A percentile compares a stretch with the other conserved stretches of the same genome.
These are phyloP conservation scores for Aspergillus campestris DNA, from an alignment of 495 filamentous ascomycete species.

Conservation along the genomic window DNA sequence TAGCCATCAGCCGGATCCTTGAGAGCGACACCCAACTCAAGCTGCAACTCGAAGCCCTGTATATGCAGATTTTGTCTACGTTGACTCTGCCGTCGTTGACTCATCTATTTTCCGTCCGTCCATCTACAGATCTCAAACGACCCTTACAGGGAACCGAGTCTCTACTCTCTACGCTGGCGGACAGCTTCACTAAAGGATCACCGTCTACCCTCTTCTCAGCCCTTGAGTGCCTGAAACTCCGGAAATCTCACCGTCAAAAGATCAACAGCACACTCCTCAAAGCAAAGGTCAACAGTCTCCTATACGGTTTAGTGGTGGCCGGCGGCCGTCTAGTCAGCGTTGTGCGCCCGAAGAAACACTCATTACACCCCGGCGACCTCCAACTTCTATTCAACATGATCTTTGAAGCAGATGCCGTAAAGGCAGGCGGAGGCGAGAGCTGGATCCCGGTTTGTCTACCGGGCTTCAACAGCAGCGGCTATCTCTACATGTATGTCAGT, in stretches of 20 bases:
- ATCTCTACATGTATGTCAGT: conserved; percentile 97
- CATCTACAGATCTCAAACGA: conserved; percentile 82
- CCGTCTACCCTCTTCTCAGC: conserved; percentile 82
- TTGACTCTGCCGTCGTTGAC: conserved; percentile 84
- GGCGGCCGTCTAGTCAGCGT: conserved; percentile 93
- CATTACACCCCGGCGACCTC: conserved; percentile 88
- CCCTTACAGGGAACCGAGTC: conserved; percentile 92
- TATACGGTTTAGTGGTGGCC: conserved; percentile 92
- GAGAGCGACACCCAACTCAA: conserved; percentile 84
- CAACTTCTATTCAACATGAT: conserved; percentile 99
- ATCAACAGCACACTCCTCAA: conserved; percentile 86
- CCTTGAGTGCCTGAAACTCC: conserved; percentile 79
- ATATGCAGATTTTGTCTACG: conserved; percentile 96
- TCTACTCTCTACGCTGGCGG: conserved; percentile 82
- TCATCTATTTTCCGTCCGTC: conserved; percentile 80
- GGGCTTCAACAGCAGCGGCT: conserved; percentile 96
- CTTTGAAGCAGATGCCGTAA: conserved; percentile 87
- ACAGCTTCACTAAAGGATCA: conserved; percentile 89
- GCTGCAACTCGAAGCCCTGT: conserved; percentile 83
- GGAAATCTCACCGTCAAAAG: conserved; percentile 73
- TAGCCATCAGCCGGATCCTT: conserved; percentile 84
- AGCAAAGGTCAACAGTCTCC: conserved; percentile 59
- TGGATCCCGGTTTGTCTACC: conserved; percentile 97
- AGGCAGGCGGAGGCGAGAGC: conserved; percentile 84
- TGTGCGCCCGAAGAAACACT: conserved; percentile 87